Conservation (phyloP, 208 protist species). For the Phytomonas sp. region DNA sequence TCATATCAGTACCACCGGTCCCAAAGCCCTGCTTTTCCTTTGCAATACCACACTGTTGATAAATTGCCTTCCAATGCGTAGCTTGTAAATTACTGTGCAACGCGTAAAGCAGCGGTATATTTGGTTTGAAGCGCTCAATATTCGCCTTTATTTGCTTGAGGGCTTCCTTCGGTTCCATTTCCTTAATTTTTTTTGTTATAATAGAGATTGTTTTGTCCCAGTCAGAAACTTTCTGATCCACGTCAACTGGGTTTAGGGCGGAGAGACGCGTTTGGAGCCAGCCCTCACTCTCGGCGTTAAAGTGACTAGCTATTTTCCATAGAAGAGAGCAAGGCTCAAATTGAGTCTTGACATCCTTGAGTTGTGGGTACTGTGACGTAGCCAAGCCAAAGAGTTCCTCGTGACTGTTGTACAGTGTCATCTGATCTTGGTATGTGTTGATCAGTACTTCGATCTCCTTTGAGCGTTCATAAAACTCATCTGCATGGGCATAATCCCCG, state of each 20-base stretch:
- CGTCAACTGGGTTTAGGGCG: slow-evolving; percentile 66
- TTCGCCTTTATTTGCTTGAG: slow-evolving; percentile 70
- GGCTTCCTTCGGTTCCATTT: slow-evolving; percentile 72
- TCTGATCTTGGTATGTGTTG: slow-evolving; percentile 48
- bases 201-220: slow-evolving; percentile 77
- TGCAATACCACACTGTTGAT: slow-evolving; percentile 72
- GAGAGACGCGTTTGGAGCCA: slow-evolving; percentile 88
- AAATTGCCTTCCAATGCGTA: slow-evolving; percentile 91
- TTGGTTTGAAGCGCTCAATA: slow-evolving; percentile 88
- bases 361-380: slow-evolving; percentile 79
- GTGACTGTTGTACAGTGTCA: slow-evolving; percentile 82
- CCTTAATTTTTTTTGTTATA: slow-evolving; percentile 82
- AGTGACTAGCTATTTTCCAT: slow-evolving; percentile 85
- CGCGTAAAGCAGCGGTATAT: slow-evolving; percentile 90
- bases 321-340: slow-evolving; percentile 88
- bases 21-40: slow-evolving; percentile 80
- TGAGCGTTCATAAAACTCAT: slow-evolving; percentile 85
- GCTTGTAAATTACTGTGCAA: slow-evolving; percentile 91
- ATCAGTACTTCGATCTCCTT: slow-evolving; percentile 67
- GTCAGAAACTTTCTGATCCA: slow-evolving; percentile 78
- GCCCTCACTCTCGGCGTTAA: slow-evolving; percentile 74
- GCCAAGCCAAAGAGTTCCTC: slow-evolving; percentile 85
- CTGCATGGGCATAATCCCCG: slow-evolving; percentile 75
- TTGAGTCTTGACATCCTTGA: slow-evolving; percentile 76
- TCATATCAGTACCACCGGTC: slow-evolving; percentile 69